Base-by-base conservation (phyloP, 1,284 basidiomycete genomes). In the Irpex lacteus region DNA sequence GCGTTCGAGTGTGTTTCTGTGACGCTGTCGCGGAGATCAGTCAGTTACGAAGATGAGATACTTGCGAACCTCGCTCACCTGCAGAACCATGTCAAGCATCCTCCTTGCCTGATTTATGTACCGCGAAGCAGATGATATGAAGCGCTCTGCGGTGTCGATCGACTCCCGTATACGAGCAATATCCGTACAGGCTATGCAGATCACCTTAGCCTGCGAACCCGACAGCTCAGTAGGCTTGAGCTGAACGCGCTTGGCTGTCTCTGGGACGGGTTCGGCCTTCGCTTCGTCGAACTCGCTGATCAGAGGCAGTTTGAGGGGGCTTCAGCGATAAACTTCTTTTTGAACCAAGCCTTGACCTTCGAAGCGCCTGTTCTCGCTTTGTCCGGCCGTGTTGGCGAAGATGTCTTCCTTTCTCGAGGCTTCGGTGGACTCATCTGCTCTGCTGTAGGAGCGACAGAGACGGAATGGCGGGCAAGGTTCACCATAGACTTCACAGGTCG, bases 261-360 rank as follows among this genome's bases (percentile, higher is more conserved):
- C 54, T 32, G 13, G 9, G 21, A 32, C 54, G n/a, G 7, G 11
- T 56, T 32, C 15, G 54, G 11, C 13, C 13, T 36, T 36, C 5
- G 65, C 60, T 37, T 59, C 21, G 58, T 62, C 59, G 21, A 60
- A n/a, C 40, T 59, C 69, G 58, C 67, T 56, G 36, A 72, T 74
- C 55, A 79, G 77, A 15, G 80, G 71, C 55, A 79, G 65, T 55
- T 70, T 80, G 73, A 63, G 0, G 74, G 72, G 34, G 80, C 65
- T 49, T 76, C 80, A 18, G 74, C 66, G 11, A 75, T 70, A 44
- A 87, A 77, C 68, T 87, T 87, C 66, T 82, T 84, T 73, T 81
- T 85, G 70, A 87, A 74, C 89, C 89, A 90, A 4, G 82, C 79
- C 66, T 84, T 87, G 60, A 90, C 73, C 68, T 79, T 82, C 57